These are phyloP conservation scores for Fusarium duplospermum DNA, from an alignment of 2,329 filamentous ascomycete genomes.

Conservation along the genomic window DNA sequence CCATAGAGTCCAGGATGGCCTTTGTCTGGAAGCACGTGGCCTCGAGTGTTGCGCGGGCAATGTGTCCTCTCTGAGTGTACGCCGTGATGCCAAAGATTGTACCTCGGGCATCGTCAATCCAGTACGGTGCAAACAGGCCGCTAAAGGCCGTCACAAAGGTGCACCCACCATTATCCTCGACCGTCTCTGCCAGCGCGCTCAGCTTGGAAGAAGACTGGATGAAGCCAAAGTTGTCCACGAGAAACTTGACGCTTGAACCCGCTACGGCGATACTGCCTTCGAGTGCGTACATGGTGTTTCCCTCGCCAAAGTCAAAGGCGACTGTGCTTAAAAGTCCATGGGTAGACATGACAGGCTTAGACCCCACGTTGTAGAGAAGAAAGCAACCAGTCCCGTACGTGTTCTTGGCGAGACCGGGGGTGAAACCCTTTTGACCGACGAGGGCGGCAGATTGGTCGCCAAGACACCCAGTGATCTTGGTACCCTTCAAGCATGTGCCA, in stretches of 20 bases:
- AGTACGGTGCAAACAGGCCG: constrained; percentile 85
- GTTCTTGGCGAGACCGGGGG: constrained; percentile 82
- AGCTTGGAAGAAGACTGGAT: constrained; percentile 61
- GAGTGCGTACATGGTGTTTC: constrained; percentile 77
- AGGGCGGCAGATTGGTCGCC: constrained; percentile 86
- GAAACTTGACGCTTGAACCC: constrained; percentile 79
- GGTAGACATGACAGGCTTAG: constrained; percentile 81
- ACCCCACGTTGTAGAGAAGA: constrained; percentile 83
- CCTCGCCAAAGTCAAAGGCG: constrained; percentile 78
- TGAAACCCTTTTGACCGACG: constrained; percentile 83
- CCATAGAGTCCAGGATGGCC: constrained; percentile 84
- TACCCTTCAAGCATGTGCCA: constrained; percentile 71
- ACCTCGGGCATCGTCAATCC: constrained; percentile 85
- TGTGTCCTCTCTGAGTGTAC: constrained; percentile 80
- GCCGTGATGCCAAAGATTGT: constrained; percentile 84
- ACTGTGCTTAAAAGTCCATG: constrained; percentile 83
- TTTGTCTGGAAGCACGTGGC: constrained; percentile 87
- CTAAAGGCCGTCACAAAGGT: constrained; percentile 85
- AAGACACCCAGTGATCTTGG: constrained; percentile 79
- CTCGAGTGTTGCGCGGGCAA: constrained; percentile 82
- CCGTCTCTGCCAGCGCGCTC: constrained; percentile 59
- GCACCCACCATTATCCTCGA: constrained; percentile 77
- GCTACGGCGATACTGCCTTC: constrained; percentile 84
- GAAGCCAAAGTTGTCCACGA: constrained; percentile 68
- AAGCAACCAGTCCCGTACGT: constrained; percentile 90